Evolutionary conservation across 2,329 filamentous ascomycete genomes (phyloP), one percentile per base, ranked within the genome.

Genomic region (Aspergillus nomiae): DNA sequence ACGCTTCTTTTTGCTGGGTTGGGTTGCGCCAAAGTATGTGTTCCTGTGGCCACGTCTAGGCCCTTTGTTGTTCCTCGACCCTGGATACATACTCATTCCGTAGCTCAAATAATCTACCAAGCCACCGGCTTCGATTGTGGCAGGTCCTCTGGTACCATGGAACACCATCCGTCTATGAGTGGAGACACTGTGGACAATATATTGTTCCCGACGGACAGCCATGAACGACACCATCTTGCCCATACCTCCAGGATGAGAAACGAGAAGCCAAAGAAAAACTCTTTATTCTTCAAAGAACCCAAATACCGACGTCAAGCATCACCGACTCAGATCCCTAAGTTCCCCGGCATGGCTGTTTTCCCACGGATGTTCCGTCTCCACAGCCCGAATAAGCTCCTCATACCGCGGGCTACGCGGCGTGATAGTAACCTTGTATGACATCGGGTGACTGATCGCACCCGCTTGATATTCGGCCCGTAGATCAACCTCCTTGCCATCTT

Each of bases 351-450:
- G 77, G 56, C 78, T 80, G 56, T 75, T 66, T 50, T 77, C 72
- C 74, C 78, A 81, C 4, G 80, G 80, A 68, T 78, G 75, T 24
- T 74, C 62, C 34, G 71, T 46, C 66, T 80, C 77, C 12, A 76
- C 66, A 19, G 68, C 55, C 12, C 63, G 67, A 28, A 82, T 75
- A 56, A 80, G 60, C 21, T 69, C 58, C 63, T 67, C 72, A 61
- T 78, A 75, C 54, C 59, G 61, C 46, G 71, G 65, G 28, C 67
- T 75, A 45, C 80, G 75, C n/a, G 78, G 76, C 50, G 61, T 73
- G 21, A 82, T 75, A 6, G 58, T 64, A 19, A 71, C 63, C 21
- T 69, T 59, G 60, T 75, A 83, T 5, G 76, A 75, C 5, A 70
- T 65, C 0, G 80, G 78, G 61, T 81, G 70, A 55, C 69, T 74